phyloP scores from a whole-genome alignment of 2,329 filamentous ascomycete species.

The Nemania abortiva region DNA sequence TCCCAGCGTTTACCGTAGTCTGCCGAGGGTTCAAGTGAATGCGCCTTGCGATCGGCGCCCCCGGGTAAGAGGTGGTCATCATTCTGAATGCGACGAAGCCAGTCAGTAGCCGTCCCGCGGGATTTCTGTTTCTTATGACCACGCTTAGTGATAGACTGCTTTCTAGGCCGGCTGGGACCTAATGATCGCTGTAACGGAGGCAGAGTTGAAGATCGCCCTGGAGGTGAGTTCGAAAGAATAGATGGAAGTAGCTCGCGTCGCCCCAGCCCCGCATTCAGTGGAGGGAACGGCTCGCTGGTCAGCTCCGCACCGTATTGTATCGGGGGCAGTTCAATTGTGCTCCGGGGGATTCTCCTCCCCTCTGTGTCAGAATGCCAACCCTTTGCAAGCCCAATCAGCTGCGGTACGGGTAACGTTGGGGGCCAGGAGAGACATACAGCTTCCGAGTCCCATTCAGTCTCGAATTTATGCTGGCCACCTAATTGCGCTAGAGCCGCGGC shows the following conservation, averaged over 20 bases:
- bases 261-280: constrained; percentile 68
- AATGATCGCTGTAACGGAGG: constrained; percentile 83
- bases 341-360: constrained; percentile 71
- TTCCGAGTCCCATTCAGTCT: constrained; percentile 83
- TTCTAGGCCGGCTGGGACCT: constrained; percentile 79
- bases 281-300: constrained; percentile 79
- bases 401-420: constrained; percentile 34
- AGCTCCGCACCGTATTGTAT: constrained; percentile 72
- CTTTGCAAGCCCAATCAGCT: constrained; percentile 56
- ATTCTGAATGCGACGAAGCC: constrained; percentile 70
- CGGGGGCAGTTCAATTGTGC: constrained; percentile 79
- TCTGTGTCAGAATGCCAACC: constrained; percentile 80
- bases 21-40: constrained; percentile 85
- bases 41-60: constrained; percentile 82
- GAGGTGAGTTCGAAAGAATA: constrained; percentile 83
- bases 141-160: constrained; percentile 87
- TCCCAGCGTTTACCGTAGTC: constrained; percentile 94
- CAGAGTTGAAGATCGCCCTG: constrained; percentile 87
- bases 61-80: constrained; percentile 73
- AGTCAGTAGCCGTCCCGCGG: constrained; percentile 74
- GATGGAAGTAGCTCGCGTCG: constrained; percentile 84
- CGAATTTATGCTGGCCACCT: constrained; percentile 76
- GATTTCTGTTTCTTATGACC: constrained; percentile 86
- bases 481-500: constrained; percentile 90
- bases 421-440: constrained; percentile 65